Base-by-base conservation (phyloP, 2,329 filamentous ascomycete species). In the Fusarium sp. region DNA sequence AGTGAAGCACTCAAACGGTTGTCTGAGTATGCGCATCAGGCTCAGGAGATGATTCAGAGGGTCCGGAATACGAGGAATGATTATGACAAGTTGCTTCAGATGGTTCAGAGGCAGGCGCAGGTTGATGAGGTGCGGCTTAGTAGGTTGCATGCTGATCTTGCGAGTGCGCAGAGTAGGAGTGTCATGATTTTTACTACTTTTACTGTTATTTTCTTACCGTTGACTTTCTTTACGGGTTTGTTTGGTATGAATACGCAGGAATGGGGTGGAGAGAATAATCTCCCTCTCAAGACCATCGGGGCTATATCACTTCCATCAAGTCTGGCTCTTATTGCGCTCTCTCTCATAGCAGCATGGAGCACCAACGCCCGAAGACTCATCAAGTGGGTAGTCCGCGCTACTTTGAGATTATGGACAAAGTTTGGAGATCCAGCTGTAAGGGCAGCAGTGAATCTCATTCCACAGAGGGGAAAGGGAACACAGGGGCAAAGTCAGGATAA, bases 141-240 rank as follows among this genome's bases (percentile, higher is more conserved):
- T 23, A 81, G 89, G 2, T 80, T 89, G 60, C 86, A 90, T 69
- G 87, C 88, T 1, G 87, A 90, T 68, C 83, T 89, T 0, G 87
- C 88, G 0, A 86, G 85, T 62, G 84, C 85, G 8, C 88, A 90
- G 76, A 88, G 86, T 60, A 81, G 87, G 23, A 87, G 87, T 14
- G 84, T 90, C 62, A 88, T 90, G 85, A 88, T 90, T 67, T 90
- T 90, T 76, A 90, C 87, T 8, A 87, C 83, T 0, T 87, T 87
- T 62, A 87, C 86, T 9, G 85, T 90, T 61, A 87, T 90, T 18
- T 90, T 89, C 77, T 78, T 90, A 1, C 88, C 88, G 0, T 75
- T 90, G 6, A 87, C 85, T 16, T 90, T 90, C 79, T 90, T 90
- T 76, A 90, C 88, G 0, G 85, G 86, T 3, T 74, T 90, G 1